These are phyloP conservation scores for Garcia nutans DNA, from an alignment of 345 rosid species.

Conservation along the genomic window DNA sequence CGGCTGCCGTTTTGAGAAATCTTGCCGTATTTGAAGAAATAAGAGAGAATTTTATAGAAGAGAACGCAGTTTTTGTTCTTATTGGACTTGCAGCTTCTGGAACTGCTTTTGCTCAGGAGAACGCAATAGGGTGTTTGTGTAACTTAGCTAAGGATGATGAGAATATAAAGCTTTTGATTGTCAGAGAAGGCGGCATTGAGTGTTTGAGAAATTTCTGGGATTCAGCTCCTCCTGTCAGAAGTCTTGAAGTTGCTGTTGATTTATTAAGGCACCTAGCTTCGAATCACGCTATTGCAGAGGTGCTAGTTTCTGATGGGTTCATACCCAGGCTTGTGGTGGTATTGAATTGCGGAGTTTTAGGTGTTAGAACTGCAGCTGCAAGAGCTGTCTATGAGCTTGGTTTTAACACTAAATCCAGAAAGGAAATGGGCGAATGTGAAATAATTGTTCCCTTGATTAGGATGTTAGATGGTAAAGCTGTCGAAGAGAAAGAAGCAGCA, in stretches of 20 bases:
- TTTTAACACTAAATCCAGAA: constrained; percentile 52
- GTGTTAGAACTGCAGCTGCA: constrained; percentile 77
- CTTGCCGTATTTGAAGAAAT: constrained; percentile 57
- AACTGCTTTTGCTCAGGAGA: constrained; percentile 73
- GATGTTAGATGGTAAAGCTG: constrained; percentile 85
- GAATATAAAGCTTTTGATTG: constrained; percentile 55
- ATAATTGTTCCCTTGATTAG: constrained; percentile 52
- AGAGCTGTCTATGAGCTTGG: constrained; percentile 55
- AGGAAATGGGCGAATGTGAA: constrained; percentile 70
- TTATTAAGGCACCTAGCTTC: constrained; percentile 56
- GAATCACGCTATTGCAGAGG: constrained; percentile 55
- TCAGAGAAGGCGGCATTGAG: constrained; percentile 65
- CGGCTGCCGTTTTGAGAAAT: constrained; percentile 78
- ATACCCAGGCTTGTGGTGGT: constrained; percentile 44
- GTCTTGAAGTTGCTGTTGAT: constrained; percentile 65
- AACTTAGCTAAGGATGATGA: constrained; percentile 59
- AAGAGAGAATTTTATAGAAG: constrained; percentile 72
- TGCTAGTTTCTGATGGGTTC: constrained; percentile 62
- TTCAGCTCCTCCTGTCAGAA: constrained; percentile 45
- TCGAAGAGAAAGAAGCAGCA: constrained; percentile 84
- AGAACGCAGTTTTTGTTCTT: constrained; percentile 59
- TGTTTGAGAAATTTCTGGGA: constrained; percentile 80
- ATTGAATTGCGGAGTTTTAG: constrained; percentile 58
- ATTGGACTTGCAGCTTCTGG: constrained; percentile 63
- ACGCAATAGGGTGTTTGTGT: constrained; percentile 69